A percentile compares a stretch with the other conserved stretches of the same genome.
These are phyloP conservation scores for Plectosphaerella cucumerina DNA, from an alignment of 2,329 filamentous ascomycete species.

Conservation along the genomic window DNA sequence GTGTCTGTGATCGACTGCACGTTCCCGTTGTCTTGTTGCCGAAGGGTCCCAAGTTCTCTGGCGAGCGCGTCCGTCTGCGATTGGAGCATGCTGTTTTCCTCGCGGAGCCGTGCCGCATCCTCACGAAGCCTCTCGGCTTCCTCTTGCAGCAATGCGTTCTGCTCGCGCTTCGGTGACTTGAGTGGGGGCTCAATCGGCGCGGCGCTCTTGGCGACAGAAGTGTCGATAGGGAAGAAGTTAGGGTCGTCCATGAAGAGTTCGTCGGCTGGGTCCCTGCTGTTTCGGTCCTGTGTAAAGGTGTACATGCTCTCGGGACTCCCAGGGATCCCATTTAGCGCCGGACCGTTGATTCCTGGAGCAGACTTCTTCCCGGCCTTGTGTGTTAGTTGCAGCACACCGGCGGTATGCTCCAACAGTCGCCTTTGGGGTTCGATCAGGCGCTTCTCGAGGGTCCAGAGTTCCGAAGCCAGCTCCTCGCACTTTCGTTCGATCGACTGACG, in stretches of 20 bases:
- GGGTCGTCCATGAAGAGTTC: conserved; percentile 72
- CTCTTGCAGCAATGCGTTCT: conserved; percentile 44
- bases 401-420: conserved; percentile 81
- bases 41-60: conserved; percentile 30
- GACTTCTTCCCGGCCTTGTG: conserved; percentile 67
- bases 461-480: conserved; percentile 79
- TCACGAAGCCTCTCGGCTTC: conserved; percentile 41
- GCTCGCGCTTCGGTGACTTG: conserved; percentile 52
- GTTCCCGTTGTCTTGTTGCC: conserved; percentile 29
- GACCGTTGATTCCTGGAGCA: conserved; percentile 30
- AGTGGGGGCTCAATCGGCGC: conserved; percentile 50
- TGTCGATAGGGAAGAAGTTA: conserved; percentile 55
- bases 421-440: conserved; percentile 70
- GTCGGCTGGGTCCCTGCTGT: conserved; percentile 53
- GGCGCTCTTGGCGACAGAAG: conserved; percentile 35
- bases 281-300: conserved; percentile 59
- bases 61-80: conserved; percentile 26
- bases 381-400: conserved; percentile 85
- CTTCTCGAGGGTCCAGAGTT: conserved; percentile 77
- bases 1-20: conserved; percentile 54
- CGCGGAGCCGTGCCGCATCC: conserved; percentile 37
- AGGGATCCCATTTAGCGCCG: conserved; percentile 53
- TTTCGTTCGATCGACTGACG: conserved; percentile 69
- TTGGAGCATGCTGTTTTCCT: conserved; percentile 37
- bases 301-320: conserved; percentile 76